phyloP scores from a whole-genome alignment of 345 rosid genomes.

The Citropsis articulata region DNA sequence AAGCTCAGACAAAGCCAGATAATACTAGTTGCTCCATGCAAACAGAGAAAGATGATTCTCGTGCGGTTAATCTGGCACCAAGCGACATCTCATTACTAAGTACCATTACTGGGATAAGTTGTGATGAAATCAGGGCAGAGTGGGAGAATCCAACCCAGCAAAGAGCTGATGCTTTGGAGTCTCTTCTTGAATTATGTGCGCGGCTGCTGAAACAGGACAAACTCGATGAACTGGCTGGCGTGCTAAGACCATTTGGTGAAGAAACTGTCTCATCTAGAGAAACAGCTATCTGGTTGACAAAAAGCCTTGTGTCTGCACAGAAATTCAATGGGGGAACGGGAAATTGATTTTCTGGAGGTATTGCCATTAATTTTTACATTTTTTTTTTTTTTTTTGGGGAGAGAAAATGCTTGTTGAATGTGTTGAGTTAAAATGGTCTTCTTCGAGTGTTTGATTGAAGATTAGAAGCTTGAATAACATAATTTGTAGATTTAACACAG shows the following conservation, averaged over 20 bases:
- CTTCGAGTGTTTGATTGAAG: slow-evolving; percentile 31
- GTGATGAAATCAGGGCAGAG: slow-evolving; percentile 40
- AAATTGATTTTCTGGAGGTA: slow-evolving; percentile 30
- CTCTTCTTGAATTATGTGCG: slow-evolving; percentile 89
- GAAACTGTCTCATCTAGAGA: slow-evolving; percentile 92
- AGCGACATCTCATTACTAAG: slow-evolving; percentile 55
- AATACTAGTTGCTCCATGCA: slow-evolving; percentile 19
- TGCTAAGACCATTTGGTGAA: slow-evolving; percentile 89
- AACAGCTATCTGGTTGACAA: slow-evolving; percentile 96
- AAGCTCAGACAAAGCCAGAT: slow-evolving; percentile 26
- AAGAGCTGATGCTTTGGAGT: slow-evolving; percentile 89
- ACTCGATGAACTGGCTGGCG: slow-evolving; percentile 79
- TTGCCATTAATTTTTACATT: slow-evolving; percentile 24
- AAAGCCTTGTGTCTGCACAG: slow-evolving; percentile 80
- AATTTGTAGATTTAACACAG: slow-evolving; percentile 19
- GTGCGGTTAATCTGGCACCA: slow-evolving; percentile 27
- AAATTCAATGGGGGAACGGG: slow-evolving; percentile 58
- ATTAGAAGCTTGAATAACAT: slow-evolving; percentile 13
- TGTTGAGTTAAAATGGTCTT: slow-evolving; percentile 17
- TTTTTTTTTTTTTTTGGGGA: neutral
- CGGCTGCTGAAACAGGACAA: slow-evolving; percentile 85
- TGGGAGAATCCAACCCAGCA: slow-evolving; percentile 66
- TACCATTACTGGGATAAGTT: slow-evolving; percentile 46
- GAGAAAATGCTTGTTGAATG: slow-evolving; percentile 1
- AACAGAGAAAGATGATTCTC: slow-evolving; percentile 34